Evolutionary conservation across 2,329 filamentous ascomycete species (phyloP).

Genomic region (Fusarium bactridioides): DNA sequence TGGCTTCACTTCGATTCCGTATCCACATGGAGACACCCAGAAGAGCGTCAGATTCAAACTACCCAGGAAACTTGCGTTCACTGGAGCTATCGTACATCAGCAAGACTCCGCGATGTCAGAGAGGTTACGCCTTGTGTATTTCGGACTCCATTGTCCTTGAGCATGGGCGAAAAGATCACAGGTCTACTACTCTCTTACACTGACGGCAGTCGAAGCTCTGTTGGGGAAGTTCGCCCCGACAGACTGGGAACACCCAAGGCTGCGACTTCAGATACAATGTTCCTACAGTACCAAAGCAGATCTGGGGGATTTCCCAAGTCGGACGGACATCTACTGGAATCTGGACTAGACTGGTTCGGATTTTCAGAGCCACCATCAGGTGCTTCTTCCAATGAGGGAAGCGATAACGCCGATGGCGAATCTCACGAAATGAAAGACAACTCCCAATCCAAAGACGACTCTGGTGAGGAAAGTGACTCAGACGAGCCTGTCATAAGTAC

Average conservation of each 20-base stretch:
- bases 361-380: not conserved
- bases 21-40: not conserved
- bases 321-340: no score
- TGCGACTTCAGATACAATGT: not conserved
- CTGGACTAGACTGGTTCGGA: not conserved
- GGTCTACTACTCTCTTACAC: not conserved
- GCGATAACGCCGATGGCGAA: no score
- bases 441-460: no score
- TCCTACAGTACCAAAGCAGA: not conserved
- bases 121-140: not conserved
- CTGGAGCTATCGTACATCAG: not conserved
- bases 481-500: no score
- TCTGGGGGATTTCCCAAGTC: no score
- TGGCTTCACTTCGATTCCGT: not conserved
- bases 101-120: not conserved
- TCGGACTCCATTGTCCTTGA: no score
- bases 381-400: no score
- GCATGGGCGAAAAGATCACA: not conserved
- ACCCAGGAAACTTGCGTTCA: no score
- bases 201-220: not conserved
- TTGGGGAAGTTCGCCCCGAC: not conserved
- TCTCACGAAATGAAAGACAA: no score
- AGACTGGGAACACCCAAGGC: not conserved
- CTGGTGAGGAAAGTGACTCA: no score
- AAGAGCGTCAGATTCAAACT: rapidly evolving